Evolutionary conservation across 176 grass and related monocot genomes (phyloP).

Genomic region (Aegilops bicornis): DNA sequence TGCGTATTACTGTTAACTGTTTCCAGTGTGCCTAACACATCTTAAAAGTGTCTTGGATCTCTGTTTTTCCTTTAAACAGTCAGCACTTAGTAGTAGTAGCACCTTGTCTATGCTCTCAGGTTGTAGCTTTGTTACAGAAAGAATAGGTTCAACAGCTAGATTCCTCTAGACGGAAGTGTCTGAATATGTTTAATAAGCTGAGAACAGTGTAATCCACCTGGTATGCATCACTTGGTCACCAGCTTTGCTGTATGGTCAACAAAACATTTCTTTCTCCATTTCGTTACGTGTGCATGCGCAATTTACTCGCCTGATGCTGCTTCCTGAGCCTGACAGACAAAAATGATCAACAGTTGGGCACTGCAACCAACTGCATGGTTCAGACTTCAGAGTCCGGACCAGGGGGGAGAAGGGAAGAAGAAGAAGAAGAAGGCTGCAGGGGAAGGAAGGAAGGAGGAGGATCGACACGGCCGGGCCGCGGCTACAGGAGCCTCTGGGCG

Average conservation of each 20-base stretch:
- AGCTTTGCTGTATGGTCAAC: background rate
- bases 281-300: background rate
- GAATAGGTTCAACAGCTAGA: background rate
- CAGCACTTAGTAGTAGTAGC: no score
- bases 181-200: background rate
- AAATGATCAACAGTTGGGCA: background rate
- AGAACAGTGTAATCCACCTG: background rate
- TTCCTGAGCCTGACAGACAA: background rate
- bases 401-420: background rate
- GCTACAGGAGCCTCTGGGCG: constrained; percentile 34
- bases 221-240: background rate
- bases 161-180: background rate
- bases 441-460: background rate
- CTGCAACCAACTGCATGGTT: background rate
- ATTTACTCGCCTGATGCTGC: background rate
- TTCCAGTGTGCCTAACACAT: background rate
- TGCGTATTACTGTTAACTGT: background rate
- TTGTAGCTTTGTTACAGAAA: background rate
- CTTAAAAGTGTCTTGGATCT: background rate
- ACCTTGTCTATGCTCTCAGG: background rate
- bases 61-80: background rate
- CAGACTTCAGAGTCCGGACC: background rate
- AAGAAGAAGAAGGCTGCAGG: background rate
- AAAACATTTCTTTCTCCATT: background rate
- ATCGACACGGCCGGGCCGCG: constrained; percentile 29